Percentiles rank a stretch among this genome's conserved stretches.
phyloP scores from a whole-genome alignment of 2,329 filamentous ascomycete genomes.

The Diaporthe velutina region DNA sequence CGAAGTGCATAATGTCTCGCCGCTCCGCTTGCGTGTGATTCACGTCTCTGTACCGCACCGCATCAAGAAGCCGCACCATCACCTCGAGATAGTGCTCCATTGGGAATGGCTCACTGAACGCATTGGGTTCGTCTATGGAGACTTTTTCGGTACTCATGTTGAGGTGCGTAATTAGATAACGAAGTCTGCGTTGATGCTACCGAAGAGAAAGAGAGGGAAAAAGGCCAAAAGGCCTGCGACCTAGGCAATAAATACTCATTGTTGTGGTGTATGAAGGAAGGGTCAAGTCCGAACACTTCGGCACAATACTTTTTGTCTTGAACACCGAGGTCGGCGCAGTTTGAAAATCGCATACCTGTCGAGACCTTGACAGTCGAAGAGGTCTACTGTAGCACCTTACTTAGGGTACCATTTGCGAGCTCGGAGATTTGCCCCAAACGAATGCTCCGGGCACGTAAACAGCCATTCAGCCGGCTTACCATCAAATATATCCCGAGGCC shows the following conservation, averaged over 20 bases:
- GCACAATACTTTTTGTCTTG: background rate
- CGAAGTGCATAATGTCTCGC: background rate
- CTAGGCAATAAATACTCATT: background rate
- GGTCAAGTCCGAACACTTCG: background rate
- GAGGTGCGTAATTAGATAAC: background rate
- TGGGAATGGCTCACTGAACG: background rate
- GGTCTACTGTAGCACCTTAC: background rate
- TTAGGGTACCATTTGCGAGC: too few relatives aligned
- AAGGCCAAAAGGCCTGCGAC: background rate
- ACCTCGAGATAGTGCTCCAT: background rate
- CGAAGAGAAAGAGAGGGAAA: background rate
- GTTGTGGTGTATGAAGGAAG: background rate
- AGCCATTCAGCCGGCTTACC: too few relatives aligned
- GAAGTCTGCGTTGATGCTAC: background rate
- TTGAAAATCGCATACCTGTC: background rate
- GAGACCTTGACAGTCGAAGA: background rate
- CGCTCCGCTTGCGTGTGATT: background rate
- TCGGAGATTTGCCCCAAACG: background rate
- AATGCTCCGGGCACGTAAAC: background rate
- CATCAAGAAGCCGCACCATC: background rate
- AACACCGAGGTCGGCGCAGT: background rate
- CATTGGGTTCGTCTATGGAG: background rate
- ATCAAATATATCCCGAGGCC: background rate
- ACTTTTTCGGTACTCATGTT: too few relatives aligned
- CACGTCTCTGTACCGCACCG: background rate